Percentiles rank a stretch among this genome's conserved stretches.
These are phyloP conservation scores for Salinomyces thailandicus DNA, from an alignment of 2,329 filamentous ascomycete species.

Conservation along the genomic window DNA sequence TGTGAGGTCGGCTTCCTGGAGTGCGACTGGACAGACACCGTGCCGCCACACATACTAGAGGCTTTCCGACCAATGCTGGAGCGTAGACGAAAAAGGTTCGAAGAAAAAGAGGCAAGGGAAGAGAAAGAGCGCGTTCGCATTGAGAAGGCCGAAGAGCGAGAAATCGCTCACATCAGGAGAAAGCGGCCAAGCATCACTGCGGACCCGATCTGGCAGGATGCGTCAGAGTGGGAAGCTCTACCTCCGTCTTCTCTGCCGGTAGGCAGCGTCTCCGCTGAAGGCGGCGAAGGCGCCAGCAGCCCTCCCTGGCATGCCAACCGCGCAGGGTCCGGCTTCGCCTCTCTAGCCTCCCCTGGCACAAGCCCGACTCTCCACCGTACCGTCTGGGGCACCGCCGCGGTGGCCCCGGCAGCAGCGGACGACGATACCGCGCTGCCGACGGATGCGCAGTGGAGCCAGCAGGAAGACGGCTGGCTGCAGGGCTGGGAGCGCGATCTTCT, in stretches of 20 bases:
- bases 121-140: conserved; percentile 76
- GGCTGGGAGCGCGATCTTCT: conserved; percentile 70
- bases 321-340: conserved; percentile 53
- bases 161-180: conserved; percentile 57
- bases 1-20: conserved; percentile 86
- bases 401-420: conserved; percentile 50
- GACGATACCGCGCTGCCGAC: conserved; percentile 34
- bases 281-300: conserved; percentile 28
- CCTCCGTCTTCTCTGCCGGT: not conserved
- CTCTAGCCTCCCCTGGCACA: conserved; percentile 66
- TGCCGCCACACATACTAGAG: conserved; percentile 62
- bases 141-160: conserved; percentile 64
- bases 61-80: conserved; percentile 69
- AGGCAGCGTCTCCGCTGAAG: not conserved
- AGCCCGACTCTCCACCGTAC: conserved; percentile 68
- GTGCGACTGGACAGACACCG: conserved; percentile 90
- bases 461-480: conserved; percentile 76
- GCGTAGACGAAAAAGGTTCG: conserved; percentile 61
- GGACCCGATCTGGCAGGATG: conserved; percentile 28
- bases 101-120: conserved; percentile 74
- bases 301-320: conserved; percentile 43
- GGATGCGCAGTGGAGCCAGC: conserved; percentile 26
- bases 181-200: conserved; percentile 43
- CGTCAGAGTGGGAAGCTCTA: conserved; percentile 6
- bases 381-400: conserved; percentile 79